phyloP scores from a whole-genome alignment of 2,329 filamentous ascomycete genomes.

The Akanthomyces muscarius region DNA sequence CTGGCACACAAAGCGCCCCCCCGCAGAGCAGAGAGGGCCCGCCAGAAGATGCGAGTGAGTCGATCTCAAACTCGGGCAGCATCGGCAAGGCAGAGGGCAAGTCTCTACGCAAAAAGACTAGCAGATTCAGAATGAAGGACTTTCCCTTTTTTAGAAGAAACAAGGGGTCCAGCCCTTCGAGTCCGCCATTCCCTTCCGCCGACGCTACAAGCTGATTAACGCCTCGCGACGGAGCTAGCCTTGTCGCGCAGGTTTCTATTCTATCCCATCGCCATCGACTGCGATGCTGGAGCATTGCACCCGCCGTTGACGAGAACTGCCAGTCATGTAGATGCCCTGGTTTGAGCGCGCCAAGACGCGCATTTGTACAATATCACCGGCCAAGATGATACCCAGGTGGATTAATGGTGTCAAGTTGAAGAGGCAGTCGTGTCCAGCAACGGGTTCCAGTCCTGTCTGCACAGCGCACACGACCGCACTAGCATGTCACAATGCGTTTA shows the following conservation, averaged over 20 bases:
- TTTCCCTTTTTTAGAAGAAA: slow-evolving; percentile 54
- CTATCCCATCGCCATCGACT: background rate
- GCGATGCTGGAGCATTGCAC: slow-evolving; percentile 14
- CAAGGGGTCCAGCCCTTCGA: slow-evolving; percentile 36
- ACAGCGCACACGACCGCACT: background rate
- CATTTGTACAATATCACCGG: slow-evolving; percentile 13
- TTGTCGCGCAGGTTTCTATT: slow-evolving; percentile 7
- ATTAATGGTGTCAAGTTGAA: slow-evolving; percentile 6
- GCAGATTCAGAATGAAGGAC: slow-evolving; percentile 60
- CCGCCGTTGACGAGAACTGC: background rate
- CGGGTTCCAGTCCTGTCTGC: slow-evolving; percentile 16
- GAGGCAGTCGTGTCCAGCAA: background rate
- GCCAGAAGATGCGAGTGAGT: slow-evolving; percentile 25
- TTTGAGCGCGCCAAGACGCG: slow-evolving; percentile 9
- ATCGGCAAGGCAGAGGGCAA: slow-evolving; percentile 46
- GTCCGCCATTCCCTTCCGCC: slow-evolving; percentile 28
- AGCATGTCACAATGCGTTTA: slow-evolving; percentile 5
- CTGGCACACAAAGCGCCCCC: background rate
- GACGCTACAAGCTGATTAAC: slow-evolving; percentile 31
- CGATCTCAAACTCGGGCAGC: slow-evolving; percentile 37
- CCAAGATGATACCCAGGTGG: slow-evolving; percentile 6
- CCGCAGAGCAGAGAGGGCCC: slow-evolving; percentile 32
- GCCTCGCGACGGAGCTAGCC: slow-evolving; percentile 6
- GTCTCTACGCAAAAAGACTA: slow-evolving; percentile 57
- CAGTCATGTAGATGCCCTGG: background rate